These are phyloP conservation scores for Fusarium dimerum DNA, from an alignment of 2,329 filamentous ascomycete species.

Conservation along the genomic window DNA sequence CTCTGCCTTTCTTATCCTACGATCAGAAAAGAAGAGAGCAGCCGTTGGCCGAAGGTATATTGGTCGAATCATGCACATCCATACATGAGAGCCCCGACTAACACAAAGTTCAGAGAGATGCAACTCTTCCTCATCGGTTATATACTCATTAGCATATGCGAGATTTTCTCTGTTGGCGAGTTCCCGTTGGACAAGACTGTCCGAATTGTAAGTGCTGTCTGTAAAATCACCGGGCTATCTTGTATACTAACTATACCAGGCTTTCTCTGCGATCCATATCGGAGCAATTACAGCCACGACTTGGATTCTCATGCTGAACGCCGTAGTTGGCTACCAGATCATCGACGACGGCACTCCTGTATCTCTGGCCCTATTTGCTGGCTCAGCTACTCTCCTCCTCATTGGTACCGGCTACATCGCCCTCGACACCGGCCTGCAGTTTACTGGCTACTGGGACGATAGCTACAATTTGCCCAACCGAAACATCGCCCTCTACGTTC, in stretches of 20 bases:
- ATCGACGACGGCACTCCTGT: conserved; percentile 89
- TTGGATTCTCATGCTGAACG: conserved; percentile 92
- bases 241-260: conserved; percentile 49
- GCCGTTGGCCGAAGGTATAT: conserved; percentile 85
- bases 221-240: not conserved
- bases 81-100: conserved; percentile 3
- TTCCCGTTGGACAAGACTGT: conserved; percentile 74
- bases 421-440: conserved; percentile 86
- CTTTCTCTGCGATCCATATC: conserved; percentile 87
- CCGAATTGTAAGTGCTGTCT: conserved; percentile 64
- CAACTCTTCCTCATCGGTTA: conserved; percentile 89
- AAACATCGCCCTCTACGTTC: conserved; percentile 85
- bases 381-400: conserved; percentile 72
- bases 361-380: conserved; percentile 73
- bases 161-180: conserved; percentile 92
- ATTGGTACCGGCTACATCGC: conserved; percentile 94
- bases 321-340: conserved; percentile 87
- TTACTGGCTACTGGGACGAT: conserved; percentile 75
- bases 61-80: conserved; percentile 2
- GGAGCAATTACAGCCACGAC: conserved; percentile 84
- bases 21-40: conserved; percentile 86
- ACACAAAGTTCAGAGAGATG: conserved; percentile 71
- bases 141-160: conserved; percentile 86
- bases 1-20: conserved; percentile 68
- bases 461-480: conserved; percentile 68